Evolutionary conservation across 2,329 filamentous ascomycete genomes (phyloP), one percentile per base, ranked within the genome.

Genomic region (Escovopsis sp.): DNA sequence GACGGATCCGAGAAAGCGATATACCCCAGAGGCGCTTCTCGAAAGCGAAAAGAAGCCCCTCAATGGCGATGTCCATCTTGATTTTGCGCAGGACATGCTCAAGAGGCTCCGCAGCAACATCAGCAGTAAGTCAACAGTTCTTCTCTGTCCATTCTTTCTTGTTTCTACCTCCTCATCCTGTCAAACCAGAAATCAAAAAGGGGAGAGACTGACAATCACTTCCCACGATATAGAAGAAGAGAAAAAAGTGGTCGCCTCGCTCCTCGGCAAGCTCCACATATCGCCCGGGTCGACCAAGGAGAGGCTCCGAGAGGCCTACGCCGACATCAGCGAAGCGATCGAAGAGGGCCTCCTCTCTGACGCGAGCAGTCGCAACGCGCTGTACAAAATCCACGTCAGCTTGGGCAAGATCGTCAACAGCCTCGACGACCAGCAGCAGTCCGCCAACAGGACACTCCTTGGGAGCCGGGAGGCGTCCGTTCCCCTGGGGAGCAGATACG

Each of bases 1-100:
- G 91, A 96, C 89, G 0, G 89, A 96, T 59, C 87, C 88, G 33
- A 72, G 89, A 40, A 88, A 93, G 59, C 85, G 66, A 64, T 83
- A 64, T 62, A 72, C 59, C 44, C 70, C 65, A 49, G 66, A 62
- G 4, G 52, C 63, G 1, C 54, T 70, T 1, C 63, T 66, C 45
- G 75, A 82, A 39, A 68, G 67, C 1, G 70, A 74, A 42, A 80
- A 75, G 60, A 80, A 73, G 64, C 68, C 66, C 41, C 72, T 84
- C 12, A 81, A 83, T 48, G 82, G 82, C 8, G 81, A 87, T 57
- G 78, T 89, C 3, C 89, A 95, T 55, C 69, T 94, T 2, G 73
- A 82, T 10, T 73, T 96, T 48, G 85, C 86, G 0, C 72, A 72
- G 44, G 81, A 85, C 50, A 77, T 94, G 12, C 61, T 96, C 4